A percentile compares a stretch with the other conserved stretches of the same genome.
phyloP scores from a whole-genome alignment of 345 rosid genomes.

The Moricandia arvensis region DNA sequence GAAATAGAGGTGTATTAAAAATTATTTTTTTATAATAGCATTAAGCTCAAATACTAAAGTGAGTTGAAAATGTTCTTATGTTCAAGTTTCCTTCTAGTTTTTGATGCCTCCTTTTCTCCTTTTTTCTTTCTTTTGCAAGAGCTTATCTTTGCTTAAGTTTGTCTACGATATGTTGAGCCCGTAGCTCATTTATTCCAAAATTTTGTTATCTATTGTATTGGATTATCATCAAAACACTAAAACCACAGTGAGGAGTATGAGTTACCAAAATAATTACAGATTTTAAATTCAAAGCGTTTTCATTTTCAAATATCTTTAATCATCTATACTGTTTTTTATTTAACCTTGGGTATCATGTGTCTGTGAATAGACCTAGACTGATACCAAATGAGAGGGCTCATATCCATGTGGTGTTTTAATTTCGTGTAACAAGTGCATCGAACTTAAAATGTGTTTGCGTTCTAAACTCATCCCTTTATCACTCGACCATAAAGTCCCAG shows the following conservation, averaged over 20 bases:
- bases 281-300: neutral
- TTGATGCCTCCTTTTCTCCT: too few relatives aligned
- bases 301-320: neutral
- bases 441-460: too few relatives aligned
- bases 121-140: too few relatives aligned
- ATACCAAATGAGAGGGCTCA: too few relatives aligned
- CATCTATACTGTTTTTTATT: neutral
- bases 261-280: neutral
- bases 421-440: too few relatives aligned
- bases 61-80: neutral
- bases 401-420: too few relatives aligned
- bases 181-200: neutral
- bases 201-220: neutral
- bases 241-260: neutral
- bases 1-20: neutral
- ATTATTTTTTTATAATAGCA: neutral
- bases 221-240: neutral
- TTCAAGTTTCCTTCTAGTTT: neutral
- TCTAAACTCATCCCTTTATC: too few relatives aligned
- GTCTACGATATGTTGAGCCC: too few relatives aligned
- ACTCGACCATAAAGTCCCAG: too few relatives aligned
- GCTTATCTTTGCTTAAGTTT: too few relatives aligned
- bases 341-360: too few relatives aligned
- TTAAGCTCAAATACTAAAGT: neutral
- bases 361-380: too few relatives aligned